phyloP scores from a whole-genome alignment of 345 rosid species.

The Viola odorata region DNA sequence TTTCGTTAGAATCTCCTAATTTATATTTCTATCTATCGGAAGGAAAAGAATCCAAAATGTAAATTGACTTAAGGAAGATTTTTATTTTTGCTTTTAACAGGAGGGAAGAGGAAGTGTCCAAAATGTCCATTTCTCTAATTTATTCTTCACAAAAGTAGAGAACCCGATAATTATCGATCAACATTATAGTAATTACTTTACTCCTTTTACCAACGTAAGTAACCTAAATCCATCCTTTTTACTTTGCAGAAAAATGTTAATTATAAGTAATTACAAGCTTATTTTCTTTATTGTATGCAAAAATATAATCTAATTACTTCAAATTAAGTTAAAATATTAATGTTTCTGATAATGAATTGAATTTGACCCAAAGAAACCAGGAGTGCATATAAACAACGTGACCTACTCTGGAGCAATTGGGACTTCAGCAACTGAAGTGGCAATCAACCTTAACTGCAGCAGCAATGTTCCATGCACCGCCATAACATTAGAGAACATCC shows the following conservation, averaged over 20 bases:
- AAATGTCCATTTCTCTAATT: conserved; percentile 22
- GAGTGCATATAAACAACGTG: conserved; percentile 32
- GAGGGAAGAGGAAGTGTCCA: conserved; percentile 19
- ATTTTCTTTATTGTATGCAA: too few relatives aligned
- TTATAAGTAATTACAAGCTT: background rate
- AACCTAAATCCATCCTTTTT: background rate
- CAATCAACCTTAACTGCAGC: conserved; percentile 37
- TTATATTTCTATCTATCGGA: too few relatives aligned
- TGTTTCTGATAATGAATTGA: background rate
- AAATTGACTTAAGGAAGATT: too few relatives aligned
- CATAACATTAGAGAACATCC: conserved; percentile 15
- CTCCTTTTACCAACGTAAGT: conserved; percentile 2
- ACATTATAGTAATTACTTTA: conserved; percentile 20
- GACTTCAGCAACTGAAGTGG: conserved; percentile 28
- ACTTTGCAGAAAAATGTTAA: background rate
- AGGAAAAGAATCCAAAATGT: too few relatives aligned
- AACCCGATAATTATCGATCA: conserved; percentile 29
- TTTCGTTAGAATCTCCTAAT: too few relatives aligned
- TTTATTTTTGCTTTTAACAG: conserved; percentile 6
- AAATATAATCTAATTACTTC: too few relatives aligned
- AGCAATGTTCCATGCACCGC: conserved; percentile 21
- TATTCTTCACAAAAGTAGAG: conserved; percentile 19
- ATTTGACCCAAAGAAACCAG: conserved; percentile 11
- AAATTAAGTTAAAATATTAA: background rate
- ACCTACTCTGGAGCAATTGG: conserved; percentile 18